Evolutionary conservation across 192 early-diverging fungal species (phyloP), one percentile per base, ranked within the genome.

Genomic region (Coemansia sp.): DNA sequence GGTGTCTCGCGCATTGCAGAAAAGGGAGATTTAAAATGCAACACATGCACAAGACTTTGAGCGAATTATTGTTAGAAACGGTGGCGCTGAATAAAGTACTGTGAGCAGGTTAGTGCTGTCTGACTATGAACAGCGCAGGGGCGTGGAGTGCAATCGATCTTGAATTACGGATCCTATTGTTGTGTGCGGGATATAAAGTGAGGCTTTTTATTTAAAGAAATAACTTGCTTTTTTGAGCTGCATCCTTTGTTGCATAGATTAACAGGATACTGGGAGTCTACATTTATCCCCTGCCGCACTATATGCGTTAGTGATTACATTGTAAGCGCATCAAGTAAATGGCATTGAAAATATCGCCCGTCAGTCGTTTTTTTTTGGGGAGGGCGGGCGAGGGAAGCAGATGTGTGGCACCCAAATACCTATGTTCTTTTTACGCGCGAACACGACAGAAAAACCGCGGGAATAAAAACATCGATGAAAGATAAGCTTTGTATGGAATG

Each of bases 141-240:
- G 23, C 24, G 8, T 53, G 51, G 21, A 59, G 57, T 59, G 57
- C 34, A 59, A 38, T 14, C 35, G 57, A 59, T 59, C 57, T 59
- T n/a, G 57, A 26, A 53, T 53, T 53, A 10, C 4, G 21, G 51
- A 26, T 53, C 16, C 26, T 4, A 53, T 53, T 53, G 51, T 53
- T 53, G 24, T 24, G 20, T 30, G 30, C 4, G 23, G 11, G 49
- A 21, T 6, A 24, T 6, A 52, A 53, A 23, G 24, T 38, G 57
- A 35, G 57, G 57, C 57, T 59, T 59, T 35, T 59, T 26, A 4
- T 8, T 30, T 30, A 41, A 6, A 7, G 0, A 30, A 53, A 26
- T 6, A 24, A 26, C 24, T 12, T 14, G 12, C 24, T 53, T 23
- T 5, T 15, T 26, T 15, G 24, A 9, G 57, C 8, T 34, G 35